Percentiles rank a stretch among this genome's conserved stretches.
These are phyloP conservation scores for Melaleuca alternifolia DNA, from an alignment of 345 rosid genomes.

Conservation along the genomic window DNA sequence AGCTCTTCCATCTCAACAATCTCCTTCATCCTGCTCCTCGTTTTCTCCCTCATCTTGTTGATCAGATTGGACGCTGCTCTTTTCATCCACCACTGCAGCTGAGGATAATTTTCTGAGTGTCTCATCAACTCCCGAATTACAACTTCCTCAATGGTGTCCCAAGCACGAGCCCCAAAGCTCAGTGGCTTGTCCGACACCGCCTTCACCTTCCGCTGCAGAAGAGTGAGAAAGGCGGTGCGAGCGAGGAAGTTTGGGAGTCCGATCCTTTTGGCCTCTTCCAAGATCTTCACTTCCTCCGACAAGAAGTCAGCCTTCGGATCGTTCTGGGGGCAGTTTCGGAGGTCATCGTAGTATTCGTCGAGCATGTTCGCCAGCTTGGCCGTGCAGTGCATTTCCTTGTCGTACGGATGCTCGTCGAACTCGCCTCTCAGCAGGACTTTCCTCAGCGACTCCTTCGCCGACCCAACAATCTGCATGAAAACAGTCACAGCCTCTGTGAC, in stretches of 20 bases:
- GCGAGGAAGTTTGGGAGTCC: constrained; percentile 22
- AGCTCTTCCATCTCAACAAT: constrained; percentile 23
- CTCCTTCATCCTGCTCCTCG: constrained; percentile 13
- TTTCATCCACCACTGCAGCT: background rate
- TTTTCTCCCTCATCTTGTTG: constrained; percentile 15
- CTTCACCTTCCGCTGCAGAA: constrained; percentile 11
- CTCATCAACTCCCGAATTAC: constrained; percentile 3
- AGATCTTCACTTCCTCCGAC: constrained; percentile 8
- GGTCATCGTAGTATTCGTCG: background rate
- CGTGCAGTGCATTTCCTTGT: constrained; percentile 11
- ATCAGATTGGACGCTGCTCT: constrained; percentile 12
- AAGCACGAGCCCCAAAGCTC: constrained; percentile 1
- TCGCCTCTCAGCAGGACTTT: constrained; percentile 31
- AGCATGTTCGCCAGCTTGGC: constrained; percentile 20
- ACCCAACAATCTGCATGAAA: constrained; percentile 26
- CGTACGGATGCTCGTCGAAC: constrained; percentile 24
- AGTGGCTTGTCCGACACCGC: background rate
- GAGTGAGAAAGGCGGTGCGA: constrained; percentile 2
- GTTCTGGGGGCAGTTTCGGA: background rate
- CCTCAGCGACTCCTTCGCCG: constrained; percentile 27
- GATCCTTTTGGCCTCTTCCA: constrained; percentile 20
- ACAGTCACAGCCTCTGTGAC: constrained; percentile 25
- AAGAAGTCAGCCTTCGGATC: constrained; percentile 2
- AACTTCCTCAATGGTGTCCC: constrained; percentile 15
- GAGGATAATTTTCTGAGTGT: constrained; percentile 6